A percentile compares a stretch with the other conserved stretches of the same genome.
Evolutionary conservation across 2,329 filamentous ascomycete genomes (phyloP).

Genomic region (Septoria petroselini): DNA sequence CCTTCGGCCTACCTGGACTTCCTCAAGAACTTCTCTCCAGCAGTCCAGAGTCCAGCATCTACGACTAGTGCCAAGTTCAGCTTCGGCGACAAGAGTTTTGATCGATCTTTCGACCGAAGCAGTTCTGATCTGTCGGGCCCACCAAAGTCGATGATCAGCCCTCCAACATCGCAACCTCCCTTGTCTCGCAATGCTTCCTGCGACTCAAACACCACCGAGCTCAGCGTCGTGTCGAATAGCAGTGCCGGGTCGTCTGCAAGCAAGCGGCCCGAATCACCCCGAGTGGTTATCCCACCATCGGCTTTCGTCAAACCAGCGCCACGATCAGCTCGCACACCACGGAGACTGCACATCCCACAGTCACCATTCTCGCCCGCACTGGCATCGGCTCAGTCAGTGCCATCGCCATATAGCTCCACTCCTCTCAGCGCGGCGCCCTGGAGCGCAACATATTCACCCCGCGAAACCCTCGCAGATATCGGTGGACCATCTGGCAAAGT

Average conservation of each 20-base stretch:
- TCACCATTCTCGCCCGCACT: slow-evolving; percentile 63
- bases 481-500: slow-evolving; percentile 47
- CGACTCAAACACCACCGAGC: slow-evolving; percentile 26
- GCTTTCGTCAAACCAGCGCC: slow-evolving; percentile 52
- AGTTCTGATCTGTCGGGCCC: slow-evolving; percentile 27
- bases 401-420: slow-evolving; percentile 67
- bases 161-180: slow-evolving; percentile 34
- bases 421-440: slow-evolving; percentile 38
- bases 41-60: slow-evolving; percentile 66
- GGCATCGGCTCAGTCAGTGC: slow-evolving; percentile 38
- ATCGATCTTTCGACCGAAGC: slow-evolving; percentile 28
- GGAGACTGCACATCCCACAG: slow-evolving; percentile 71
- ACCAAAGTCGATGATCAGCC: slow-evolving; percentile 36
- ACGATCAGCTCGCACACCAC: slow-evolving; percentile 59
- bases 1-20: slow-evolving; percentile 90
- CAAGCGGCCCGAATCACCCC: slow-evolving; percentile 38
- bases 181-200: slow-evolving; percentile 39
- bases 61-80: slow-evolving; percentile 54
- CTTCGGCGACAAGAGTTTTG: slow-evolving; percentile 44
- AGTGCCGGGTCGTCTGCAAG: slow-evolving; percentile 19
- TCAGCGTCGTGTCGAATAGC: slow-evolving; percentile 23
- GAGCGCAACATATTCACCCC: slow-evolving; percentile 58
- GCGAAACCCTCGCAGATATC: slow-evolving; percentile 54
- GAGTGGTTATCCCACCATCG: slow-evolving; percentile 45
- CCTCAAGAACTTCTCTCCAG: slow-evolving; percentile 72